Evolutionary conservation across 2,329 filamentous ascomycete genomes (phyloP).

Genomic region (Penicillium expansum): DNA sequence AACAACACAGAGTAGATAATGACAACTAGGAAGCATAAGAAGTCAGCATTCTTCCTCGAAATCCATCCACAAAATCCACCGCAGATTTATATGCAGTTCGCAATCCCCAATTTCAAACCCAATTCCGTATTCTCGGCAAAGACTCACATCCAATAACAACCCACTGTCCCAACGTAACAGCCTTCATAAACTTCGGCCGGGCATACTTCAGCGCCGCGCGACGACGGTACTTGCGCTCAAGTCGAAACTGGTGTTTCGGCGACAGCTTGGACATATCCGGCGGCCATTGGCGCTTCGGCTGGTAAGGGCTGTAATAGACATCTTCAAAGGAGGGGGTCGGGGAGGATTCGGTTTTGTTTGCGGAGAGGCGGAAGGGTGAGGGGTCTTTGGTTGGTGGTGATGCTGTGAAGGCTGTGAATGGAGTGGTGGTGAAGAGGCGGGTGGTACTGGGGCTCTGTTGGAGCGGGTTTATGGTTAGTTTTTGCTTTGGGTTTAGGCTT

Average conservation of each 20-base stretch:
- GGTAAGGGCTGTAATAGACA: slow-evolving; percentile 56
- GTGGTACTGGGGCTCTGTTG: background rate
- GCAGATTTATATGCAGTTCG: background rate
- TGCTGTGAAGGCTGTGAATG: slow-evolving; percentile 13
- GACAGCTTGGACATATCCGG: slow-evolving; percentile 62
- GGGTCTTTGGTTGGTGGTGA: slow-evolving; percentile 15
- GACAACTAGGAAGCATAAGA: slow-evolving; percentile 34
- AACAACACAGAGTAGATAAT: slow-evolving; percentile 44
- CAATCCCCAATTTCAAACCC: background rate
- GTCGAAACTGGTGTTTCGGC: slow-evolving; percentile 64
- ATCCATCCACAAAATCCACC: background rate
- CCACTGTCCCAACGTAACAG: slow-evolving; percentile 58
- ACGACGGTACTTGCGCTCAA: slow-evolving; percentile 64
- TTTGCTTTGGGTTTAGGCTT: background rate
- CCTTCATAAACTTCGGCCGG: slow-evolving; percentile 58
- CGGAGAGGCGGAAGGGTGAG: slow-evolving; percentile 23
- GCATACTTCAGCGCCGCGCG: slow-evolving; percentile 61
- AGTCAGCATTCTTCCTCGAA: slow-evolving; percentile 12
- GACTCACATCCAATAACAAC: slow-evolving; percentile 51
- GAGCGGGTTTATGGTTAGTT: background rate
- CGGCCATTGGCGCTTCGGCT: slow-evolving; percentile 62
- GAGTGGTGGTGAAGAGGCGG: slow-evolving; percentile 17
- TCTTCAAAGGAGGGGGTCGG: slow-evolving; percentile 14
- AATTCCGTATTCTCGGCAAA: background rate
- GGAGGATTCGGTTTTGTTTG: slow-evolving; percentile 17